Conservation (phyloP, 768 basidiomycete species). For the Amyloporia xantha region DNA sequence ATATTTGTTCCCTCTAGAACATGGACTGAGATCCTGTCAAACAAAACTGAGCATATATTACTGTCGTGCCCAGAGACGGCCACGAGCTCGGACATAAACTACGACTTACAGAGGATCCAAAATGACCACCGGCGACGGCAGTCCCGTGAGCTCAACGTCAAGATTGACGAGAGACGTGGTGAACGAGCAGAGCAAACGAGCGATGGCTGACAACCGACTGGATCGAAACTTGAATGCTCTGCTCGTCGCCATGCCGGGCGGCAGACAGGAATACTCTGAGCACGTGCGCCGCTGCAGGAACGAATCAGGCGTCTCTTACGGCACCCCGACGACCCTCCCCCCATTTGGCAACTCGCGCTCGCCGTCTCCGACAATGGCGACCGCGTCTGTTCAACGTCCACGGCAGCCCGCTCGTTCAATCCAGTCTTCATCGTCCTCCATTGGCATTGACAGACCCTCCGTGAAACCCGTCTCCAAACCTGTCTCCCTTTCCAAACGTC, state of each 20-base stretch:
- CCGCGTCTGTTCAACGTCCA: slow-evolving; percentile 10
- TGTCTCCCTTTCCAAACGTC: slow-evolving; percentile 16
- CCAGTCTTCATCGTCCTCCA: slow-evolving; percentile 19
- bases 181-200: neutral
- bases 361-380: slow-evolving; percentile 15
- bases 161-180: neutral
- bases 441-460: slow-evolving; percentile 12
- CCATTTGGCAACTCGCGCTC: slow-evolving; percentile 3
- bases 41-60: no score
- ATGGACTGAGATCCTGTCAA: no score
- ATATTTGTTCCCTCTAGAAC: no score
- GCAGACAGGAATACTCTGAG: neutral
- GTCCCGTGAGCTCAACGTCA: neutral
- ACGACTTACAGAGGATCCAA: no score
- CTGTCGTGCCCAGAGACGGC: no score
- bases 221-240: neutral
- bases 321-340: no score
- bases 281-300: neutral
- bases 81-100: no score
- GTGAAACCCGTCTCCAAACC: slow-evolving; percentile 12
- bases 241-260: neutral
- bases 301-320: neutral
- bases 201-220: no score
- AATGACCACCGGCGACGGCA: neutral
- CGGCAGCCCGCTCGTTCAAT: slow-evolving; percentile 20